These are phyloP conservation scores for Teratosphaeria nubilosa DNA, from an alignment of 2,329 filamentous ascomycete genomes.

Conservation along the genomic window DNA sequence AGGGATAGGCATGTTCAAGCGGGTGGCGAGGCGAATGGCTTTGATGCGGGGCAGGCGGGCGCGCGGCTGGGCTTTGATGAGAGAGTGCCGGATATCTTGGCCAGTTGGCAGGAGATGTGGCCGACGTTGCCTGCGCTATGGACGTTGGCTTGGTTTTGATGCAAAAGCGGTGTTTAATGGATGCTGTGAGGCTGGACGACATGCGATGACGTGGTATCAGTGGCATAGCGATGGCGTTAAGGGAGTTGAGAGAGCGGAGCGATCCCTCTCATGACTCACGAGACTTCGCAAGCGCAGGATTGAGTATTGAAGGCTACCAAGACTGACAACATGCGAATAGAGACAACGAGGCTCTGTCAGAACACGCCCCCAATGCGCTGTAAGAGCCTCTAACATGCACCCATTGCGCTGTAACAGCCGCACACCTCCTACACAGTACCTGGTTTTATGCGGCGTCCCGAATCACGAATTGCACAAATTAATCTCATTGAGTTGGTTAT, in stretches of 20 bases:
- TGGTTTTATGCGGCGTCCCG: neutral
- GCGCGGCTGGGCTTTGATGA: conserved; percentile 78
- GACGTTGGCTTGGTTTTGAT: conserved; percentile 88
- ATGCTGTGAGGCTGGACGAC: neutral
- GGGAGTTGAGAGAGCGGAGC: neutral
- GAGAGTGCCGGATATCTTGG: conserved; percentile 81
- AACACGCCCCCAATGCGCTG: too few species aligned
- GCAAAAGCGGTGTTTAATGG: neutral
- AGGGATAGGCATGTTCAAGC: conserved; percentile 63
- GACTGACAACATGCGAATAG: too few species aligned
- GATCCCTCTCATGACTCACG: too few species aligned
- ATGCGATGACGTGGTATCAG: neutral
- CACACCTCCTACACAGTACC: too few species aligned
- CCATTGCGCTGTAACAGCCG: too few species aligned
- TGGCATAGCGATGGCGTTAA: neutral
- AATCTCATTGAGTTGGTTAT: neutral
- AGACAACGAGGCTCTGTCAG: too few species aligned
- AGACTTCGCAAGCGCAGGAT: too few species aligned
- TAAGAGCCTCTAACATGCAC: too few species aligned
- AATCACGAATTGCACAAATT: neutral
- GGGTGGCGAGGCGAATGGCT: conserved; percentile 40
- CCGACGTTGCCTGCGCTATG: conserved; percentile 82
- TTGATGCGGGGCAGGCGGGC: conserved; percentile 60
- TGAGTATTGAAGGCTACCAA: too few species aligned
- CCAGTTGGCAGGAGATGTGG: conserved; percentile 90